A percentile compares a stretch with the other conserved stretches of the same genome.
Conservation (phyloP, 768 basidiomycete species). For the Dentipellis fragilis region DNA sequence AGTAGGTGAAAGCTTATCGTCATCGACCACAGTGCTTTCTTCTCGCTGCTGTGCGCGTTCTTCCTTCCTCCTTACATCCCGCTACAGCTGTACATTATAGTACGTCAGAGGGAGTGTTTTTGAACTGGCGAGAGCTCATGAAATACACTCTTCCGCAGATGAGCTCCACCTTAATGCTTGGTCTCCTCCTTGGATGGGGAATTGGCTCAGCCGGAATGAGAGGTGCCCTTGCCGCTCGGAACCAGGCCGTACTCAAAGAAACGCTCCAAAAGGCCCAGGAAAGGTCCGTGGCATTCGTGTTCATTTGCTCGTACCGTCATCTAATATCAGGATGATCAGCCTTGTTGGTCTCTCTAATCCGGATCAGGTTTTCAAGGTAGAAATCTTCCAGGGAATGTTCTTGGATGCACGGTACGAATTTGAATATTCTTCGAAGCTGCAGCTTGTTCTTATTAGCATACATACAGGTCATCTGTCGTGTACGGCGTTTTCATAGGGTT, state of each 20-base stretch:
- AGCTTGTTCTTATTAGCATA: neutral
- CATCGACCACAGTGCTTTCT: neutral
- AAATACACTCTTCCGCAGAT: conserved; percentile 16
- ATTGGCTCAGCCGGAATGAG: conserved; percentile 45
- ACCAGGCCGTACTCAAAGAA: conserved; percentile 21
- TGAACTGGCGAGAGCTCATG: neutral
- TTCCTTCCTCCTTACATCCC: neutral
- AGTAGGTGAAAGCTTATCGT: neutral
- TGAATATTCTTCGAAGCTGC: too few species aligned
- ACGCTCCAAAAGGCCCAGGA: conserved; percentile 20
- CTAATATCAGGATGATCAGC: conserved; percentile 8
- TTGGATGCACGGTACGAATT: conserved; percentile 29
- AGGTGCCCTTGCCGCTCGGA: conserved; percentile 30
- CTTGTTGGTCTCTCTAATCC: conserved; percentile 28
- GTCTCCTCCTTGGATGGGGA: conserved; percentile 43
- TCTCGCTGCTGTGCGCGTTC: neutral
- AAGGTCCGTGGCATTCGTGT: conserved; percentile 16
- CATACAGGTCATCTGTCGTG: conserved; percentile 29
- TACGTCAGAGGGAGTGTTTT: neutral
- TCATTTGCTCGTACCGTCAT: neutral
- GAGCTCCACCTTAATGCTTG: conserved; percentile 35
- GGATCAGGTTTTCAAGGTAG: conserved; percentile 25
- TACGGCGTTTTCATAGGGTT: conserved; percentile 41
- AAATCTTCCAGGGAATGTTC: conserved; percentile 40
- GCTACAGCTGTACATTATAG: neutral